Conservation (phyloP, 2,329 filamentous ascomycete genomes). For the Fonsecaea erecta region DNA sequence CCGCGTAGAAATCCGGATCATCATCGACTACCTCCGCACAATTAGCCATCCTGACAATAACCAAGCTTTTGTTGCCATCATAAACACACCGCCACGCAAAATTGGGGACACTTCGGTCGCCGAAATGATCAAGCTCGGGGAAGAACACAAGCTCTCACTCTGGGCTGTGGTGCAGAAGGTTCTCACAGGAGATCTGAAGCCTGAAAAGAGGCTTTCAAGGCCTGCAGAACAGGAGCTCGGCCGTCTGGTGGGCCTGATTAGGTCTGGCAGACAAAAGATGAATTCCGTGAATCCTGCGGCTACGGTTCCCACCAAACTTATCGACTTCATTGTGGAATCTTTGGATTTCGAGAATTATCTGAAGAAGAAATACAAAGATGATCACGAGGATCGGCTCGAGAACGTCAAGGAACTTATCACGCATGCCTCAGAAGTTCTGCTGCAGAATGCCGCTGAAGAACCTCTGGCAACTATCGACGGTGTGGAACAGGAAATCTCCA, state of each 20-base stretch:
- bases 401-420: conserved; percentile 88
- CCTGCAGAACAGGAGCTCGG: conserved; percentile 62
- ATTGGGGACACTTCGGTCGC: conserved; percentile 81
- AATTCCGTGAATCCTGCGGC: conserved; percentile 37
- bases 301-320: conserved; percentile 51
- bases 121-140: conserved; percentile 74
- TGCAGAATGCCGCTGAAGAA: conserved; percentile 55
- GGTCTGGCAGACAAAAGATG: conserved; percentile 62
- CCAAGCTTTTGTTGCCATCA: conserved; percentile 79
- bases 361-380: conserved; percentile 70
- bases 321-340: conserved; percentile 65
- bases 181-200: conserved; percentile 57
- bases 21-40: conserved; percentile 86
- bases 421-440: conserved; percentile 73
- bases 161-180: conserved; percentile 73
- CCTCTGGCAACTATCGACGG: conserved; percentile 70
- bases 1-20: conserved; percentile 80
- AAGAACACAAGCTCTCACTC: conserved; percentile 68
- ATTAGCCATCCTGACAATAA: conserved; percentile 85
- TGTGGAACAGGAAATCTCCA: conserved; percentile 63
- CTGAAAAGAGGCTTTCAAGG: conserved; percentile 61
- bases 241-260: conserved; percentile 63
- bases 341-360: conserved; percentile 77
- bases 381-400: conserved; percentile 78
- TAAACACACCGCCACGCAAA: conserved; percentile 81